These are phyloP conservation scores for Phanerochaete carnosa DNA, from an alignment of 768 basidiomycete species.

Conservation along the genomic window DNA sequence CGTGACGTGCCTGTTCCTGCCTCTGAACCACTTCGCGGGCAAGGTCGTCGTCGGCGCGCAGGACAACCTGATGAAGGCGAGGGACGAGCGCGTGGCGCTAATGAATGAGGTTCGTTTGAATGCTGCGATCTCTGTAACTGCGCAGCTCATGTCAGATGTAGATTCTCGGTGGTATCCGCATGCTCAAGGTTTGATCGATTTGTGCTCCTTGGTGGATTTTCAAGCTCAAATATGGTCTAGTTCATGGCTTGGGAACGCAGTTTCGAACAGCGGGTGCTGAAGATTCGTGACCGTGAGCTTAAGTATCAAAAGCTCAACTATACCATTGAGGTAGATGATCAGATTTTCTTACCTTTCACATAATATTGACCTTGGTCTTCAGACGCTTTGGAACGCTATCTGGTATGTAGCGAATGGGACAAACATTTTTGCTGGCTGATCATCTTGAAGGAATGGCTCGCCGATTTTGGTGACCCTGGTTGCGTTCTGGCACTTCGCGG, in stretches of 20 bases:
- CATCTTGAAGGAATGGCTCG: slow-evolving; percentile 33
- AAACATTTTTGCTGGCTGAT: not conserved
- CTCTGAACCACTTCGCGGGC: slow-evolving; percentile 82
- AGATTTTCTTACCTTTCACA: not conserved
- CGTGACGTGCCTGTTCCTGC: slow-evolving; percentile 61
- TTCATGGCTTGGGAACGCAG: slow-evolving; percentile 96
- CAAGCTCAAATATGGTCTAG: slow-evolving; percentile 27
- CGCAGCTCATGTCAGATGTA: slow-evolving; percentile 11
- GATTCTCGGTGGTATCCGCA: slow-evolving; percentile 85
- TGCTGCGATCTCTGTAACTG: not conserved
- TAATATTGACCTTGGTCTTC: not conserved
- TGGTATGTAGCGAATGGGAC: slow-evolving; percentile 36
- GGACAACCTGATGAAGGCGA: slow-evolving; percentile 86
- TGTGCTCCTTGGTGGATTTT: not conserved
- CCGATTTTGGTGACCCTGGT: slow-evolving; percentile 50
- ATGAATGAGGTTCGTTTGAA: slow-evolving; percentile 72
- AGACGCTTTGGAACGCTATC: slow-evolving; percentile 47
- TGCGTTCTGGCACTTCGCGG: slow-evolving; percentile 60
- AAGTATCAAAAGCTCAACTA: slow-evolving; percentile 86
- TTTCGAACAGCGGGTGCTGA: slow-evolving; percentile 73
- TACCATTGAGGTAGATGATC: slow-evolving; percentile 61
- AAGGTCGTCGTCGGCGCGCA: slow-evolving; percentile 76
- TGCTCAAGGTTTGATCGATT: slow-evolving; percentile 61
- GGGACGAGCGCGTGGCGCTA: slow-evolving; percentile 84
- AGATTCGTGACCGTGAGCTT: slow-evolving; percentile 76